Conservation (phyloP, 345 rosid species). For the Erucastrum elatum region DNA sequence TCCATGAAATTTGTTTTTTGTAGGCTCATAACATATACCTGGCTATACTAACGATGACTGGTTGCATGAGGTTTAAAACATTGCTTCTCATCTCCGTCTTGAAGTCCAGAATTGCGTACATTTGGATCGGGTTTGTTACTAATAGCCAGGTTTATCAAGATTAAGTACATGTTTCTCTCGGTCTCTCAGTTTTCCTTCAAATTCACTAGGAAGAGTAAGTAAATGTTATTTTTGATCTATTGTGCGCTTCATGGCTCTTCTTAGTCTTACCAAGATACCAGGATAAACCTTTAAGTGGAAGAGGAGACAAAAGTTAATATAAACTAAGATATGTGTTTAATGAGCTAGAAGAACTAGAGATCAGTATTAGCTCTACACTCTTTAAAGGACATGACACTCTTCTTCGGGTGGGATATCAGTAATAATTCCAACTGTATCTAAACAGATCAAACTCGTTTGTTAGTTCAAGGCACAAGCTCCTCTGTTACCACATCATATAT, state of each 20-base stretch:
- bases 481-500: conserved; percentile 11
- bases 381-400: too few species aligned
- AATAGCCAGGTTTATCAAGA: neutral
- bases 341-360: neutral
- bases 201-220: neutral
- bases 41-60: too few species aligned
- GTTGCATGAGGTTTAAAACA: too few species aligned
- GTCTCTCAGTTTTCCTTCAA: neutral
- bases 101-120: neutral
- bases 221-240: neutral
- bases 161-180: neutral
- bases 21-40: too few species aligned
- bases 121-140: neutral
- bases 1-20: too few species aligned
- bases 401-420: neutral
- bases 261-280: neutral
- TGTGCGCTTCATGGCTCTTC: neutral
- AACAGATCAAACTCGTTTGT: neutral
- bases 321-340: neutral
- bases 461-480: conserved; percentile 10
- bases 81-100: neutral
- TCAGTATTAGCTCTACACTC: neutral
- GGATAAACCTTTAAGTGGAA: neutral
- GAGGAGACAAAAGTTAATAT: neutral
- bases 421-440: neutral